Evolutionary conservation across 2,329 filamentous ascomycete species (phyloP).

Genomic region (Sporothrix dimorphospora): DNA sequence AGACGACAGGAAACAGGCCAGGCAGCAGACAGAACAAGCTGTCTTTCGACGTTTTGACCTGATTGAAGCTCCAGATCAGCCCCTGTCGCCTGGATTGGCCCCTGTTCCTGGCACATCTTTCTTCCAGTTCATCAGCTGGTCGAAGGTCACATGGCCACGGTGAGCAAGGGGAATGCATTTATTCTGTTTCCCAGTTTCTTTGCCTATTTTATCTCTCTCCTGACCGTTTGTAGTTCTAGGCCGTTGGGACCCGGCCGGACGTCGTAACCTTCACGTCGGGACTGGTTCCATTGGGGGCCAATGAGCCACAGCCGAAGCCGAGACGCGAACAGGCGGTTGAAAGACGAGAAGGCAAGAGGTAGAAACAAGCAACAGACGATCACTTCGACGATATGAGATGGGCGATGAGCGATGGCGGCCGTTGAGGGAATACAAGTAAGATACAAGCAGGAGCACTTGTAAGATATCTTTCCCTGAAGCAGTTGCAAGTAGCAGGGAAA

Average conservation of each 20-base stretch:
- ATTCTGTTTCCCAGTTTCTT: not conserved
- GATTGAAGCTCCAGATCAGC: not conserved
- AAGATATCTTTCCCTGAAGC: no score
- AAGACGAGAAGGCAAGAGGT: not conserved
- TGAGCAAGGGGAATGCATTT: not conserved
- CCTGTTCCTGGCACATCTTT: not conserved
- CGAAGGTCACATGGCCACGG: not conserved
- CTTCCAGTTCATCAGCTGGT: not conserved
- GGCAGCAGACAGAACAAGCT: not conserved
- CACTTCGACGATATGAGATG: not conserved
- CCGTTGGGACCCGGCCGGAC: not conserved
- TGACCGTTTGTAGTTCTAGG: not conserved
- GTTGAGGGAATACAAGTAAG: not conserved
- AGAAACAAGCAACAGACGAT: not conserved
- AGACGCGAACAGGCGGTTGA: not conserved
- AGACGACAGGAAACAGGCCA: not conserved
- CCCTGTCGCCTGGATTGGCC: not conserved
- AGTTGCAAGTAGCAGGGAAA: no score
- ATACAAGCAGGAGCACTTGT: not conserved
- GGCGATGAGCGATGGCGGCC: not conserved
- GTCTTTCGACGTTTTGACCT: not conserved
- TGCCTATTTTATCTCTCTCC: not conserved
- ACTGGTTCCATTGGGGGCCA: conserved; percentile 14
- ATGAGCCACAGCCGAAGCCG: conserved; percentile 5
- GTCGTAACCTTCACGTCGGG: conserved; percentile 8